Evolutionary conservation across 2,329 filamentous ascomycete genomes (phyloP).

Genomic region (Aspergillus jensenii): DNA sequence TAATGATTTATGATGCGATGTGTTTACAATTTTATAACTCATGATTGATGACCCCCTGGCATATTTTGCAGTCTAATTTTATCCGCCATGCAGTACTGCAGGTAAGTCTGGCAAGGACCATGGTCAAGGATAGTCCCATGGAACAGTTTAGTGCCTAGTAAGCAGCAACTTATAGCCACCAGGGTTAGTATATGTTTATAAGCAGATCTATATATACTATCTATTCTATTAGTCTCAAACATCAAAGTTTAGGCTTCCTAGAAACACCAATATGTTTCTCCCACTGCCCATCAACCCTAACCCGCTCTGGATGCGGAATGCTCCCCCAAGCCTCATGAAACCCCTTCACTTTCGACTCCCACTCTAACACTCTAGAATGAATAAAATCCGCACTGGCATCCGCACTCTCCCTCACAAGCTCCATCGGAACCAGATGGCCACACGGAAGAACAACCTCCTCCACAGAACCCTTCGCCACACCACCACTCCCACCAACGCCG

Average conservation of each 20-base stretch:
- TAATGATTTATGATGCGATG: no score
- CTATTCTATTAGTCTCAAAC: not conserved
- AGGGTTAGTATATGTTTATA: no score
- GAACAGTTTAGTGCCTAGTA: no score
- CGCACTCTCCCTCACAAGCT: not conserved
- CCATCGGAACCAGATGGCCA: slow-evolving; percentile 7
- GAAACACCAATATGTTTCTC: not conserved
- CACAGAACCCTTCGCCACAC: slow-evolving; percentile 52
- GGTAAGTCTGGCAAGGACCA: no score
- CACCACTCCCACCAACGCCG: slow-evolving; percentile 33
- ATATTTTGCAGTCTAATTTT: no score
- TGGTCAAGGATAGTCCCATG: no score
- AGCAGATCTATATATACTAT: not conserved
- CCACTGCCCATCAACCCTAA: slow-evolving; percentile 1
- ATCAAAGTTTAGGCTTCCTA: not conserved
- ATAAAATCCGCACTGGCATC: not conserved
- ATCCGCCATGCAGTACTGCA: no score
- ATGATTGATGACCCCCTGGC: no score
- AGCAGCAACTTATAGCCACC: no score
- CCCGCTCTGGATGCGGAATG: not conserved
- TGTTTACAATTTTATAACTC: no score
- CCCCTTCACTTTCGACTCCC: not conserved
- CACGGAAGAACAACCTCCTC: slow-evolving; percentile 19
- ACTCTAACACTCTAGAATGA: not conserved
- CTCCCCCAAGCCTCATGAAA: not conserved